Evolutionary conservation across 1,284 basidiomycete genomes (phyloP).

Genomic region (Singerocomus rubriflavus): DNA sequence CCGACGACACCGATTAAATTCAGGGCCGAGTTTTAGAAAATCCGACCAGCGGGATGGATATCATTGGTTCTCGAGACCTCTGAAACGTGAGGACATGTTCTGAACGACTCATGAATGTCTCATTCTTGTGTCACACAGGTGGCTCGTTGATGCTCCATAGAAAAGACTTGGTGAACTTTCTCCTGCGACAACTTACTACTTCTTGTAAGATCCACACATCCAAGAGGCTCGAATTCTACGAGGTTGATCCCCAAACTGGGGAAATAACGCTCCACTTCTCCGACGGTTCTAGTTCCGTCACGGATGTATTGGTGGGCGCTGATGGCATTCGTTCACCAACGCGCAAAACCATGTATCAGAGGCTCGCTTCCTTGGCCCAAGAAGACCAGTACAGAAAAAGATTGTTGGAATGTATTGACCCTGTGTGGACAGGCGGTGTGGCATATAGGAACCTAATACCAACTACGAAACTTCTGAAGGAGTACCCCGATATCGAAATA

Average conservation of each 20-base stretch:
- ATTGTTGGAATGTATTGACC: slow-evolving; percentile 14
- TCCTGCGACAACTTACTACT: slow-evolving; percentile 27
- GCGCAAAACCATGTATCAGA: slow-evolving; percentile 20
- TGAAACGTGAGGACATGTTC: slow-evolving; percentile 10
- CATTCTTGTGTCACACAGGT: slow-evolving; percentile 13
- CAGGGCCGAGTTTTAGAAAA: slow-evolving; percentile 21
- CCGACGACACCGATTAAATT: neutral
- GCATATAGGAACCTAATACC: slow-evolving; percentile 21
- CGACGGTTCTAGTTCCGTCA: slow-evolving; percentile 30
- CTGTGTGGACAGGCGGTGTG: slow-evolving; percentile 23
- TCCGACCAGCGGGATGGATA: slow-evolving; percentile 28
- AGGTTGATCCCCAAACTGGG: slow-evolving; percentile 8
- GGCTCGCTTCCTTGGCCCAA: slow-evolving; percentile 3
- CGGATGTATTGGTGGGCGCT: slow-evolving; percentile 37
- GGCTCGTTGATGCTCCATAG: slow-evolving; percentile 32
- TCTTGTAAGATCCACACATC: slow-evolving; percentile 32
- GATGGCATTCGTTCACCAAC: slow-evolving; percentile 25
- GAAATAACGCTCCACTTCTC: slow-evolving; percentile 30
- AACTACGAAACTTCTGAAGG: slow-evolving; percentile 9
- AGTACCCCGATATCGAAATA: slow-evolving; percentile 35
- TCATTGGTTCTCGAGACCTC: slow-evolving; percentile 16
- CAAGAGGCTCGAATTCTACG: slow-evolving; percentile 31
- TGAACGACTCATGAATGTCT: neutral
- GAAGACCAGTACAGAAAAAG: slow-evolving; percentile 6
- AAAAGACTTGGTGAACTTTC: slow-evolving; percentile 33